A percentile compares a stretch with the other conserved stretches of the same genome.
phyloP scores from a whole-genome alignment of 2,329 filamentous ascomycete species.

The Sphaerulina populicola region DNA sequence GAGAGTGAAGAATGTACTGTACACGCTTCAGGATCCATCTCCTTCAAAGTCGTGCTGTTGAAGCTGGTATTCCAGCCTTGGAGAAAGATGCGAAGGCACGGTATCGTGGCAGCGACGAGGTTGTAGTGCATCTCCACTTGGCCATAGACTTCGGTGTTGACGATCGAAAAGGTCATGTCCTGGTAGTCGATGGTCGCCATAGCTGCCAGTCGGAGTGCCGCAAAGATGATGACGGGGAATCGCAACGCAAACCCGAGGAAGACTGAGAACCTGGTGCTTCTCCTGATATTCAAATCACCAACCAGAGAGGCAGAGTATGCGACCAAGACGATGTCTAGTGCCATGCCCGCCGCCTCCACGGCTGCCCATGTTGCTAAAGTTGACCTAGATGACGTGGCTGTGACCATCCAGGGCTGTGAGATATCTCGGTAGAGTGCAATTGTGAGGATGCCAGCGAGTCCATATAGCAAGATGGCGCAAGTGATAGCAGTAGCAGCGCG shows the following conservation, averaged over 20 bases:
- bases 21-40: conserved; percentile 7
- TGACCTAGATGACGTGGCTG: conserved; percentile 2
- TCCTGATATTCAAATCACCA: conserved; percentile 15
- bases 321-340: conserved; percentile 8
- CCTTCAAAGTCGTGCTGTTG: conserved; percentile 2
- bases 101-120: conserved; percentile 18
- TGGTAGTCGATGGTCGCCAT: conserved; percentile 4
- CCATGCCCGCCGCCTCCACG: conserved; percentile 8
- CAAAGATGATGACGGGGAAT: conserved; percentile 12
- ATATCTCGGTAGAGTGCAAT: neutral
- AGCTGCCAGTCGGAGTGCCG: conserved; percentile 11
- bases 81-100: conserved; percentile 20
- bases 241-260: conserved; percentile 16
- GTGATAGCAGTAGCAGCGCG: conserved; percentile 4
- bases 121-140: conserved; percentile 20
- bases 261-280: conserved; percentile 13
- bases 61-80: conserved; percentile 20
- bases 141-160: conserved; percentile 11
- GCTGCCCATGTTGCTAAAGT: conserved; percentile 3
- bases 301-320: conserved; percentile 11
- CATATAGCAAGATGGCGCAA: neutral
- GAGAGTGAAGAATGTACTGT: conserved; percentile 6
- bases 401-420: conserved; percentile 1
- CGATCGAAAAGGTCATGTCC: conserved; percentile 15
- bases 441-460: neutral